Evolutionary conservation across 2,329 filamentous ascomycete species (phyloP), one percentile per base, ranked within the genome.

Genomic region (Exophiala spinifera): DNA sequence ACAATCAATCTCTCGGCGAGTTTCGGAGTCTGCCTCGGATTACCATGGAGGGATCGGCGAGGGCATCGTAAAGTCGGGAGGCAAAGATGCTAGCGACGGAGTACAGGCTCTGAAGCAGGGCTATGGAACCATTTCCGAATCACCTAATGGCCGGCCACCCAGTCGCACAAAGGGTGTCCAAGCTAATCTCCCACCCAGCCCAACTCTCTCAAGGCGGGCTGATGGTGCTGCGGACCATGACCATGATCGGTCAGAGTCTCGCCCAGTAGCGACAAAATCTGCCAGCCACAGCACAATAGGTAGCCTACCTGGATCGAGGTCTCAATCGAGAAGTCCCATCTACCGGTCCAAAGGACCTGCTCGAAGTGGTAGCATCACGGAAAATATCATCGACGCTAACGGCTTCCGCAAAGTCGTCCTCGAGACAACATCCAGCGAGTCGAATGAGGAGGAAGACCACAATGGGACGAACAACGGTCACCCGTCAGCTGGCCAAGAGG

Each of bases 391-490:
- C 52, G 86, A 91, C 65, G 77, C 85, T 1, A 83, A 85, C 51
- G 88, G 88, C 2, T 79, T 91, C 49, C 82, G 83, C 60, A 92
- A 92, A 71, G 82, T 90, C 42, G 82, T 92, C 1, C 75, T 92
- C 21, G 85, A 89, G 65, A 84, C 84, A 2, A 86, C 79, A 21
- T 84, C 79, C 61, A 80, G 74, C 60, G 77, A 78, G 40, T 75
- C 74, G 3, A 72, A 74, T 11, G 63, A 65, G 15, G 65, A 65
- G 37, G 61, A 60, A 13, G 59, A 61, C 13, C 61, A 62, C 46
- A 53, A 56, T 15, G 60, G 59, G 5, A 44, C 56, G 2, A 63
- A 57, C 48, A 59, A 58, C 14, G 52, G 36, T 14, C 40, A 46
- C 7, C 42, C 47, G 19, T n/a, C 45, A n/a, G 31, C 45, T 36